Percentiles rank a stretch among this genome's conserved stretches.
Conservation (phyloP, 805 yeast species). For the Sugiyamaella smithiae region DNA sequence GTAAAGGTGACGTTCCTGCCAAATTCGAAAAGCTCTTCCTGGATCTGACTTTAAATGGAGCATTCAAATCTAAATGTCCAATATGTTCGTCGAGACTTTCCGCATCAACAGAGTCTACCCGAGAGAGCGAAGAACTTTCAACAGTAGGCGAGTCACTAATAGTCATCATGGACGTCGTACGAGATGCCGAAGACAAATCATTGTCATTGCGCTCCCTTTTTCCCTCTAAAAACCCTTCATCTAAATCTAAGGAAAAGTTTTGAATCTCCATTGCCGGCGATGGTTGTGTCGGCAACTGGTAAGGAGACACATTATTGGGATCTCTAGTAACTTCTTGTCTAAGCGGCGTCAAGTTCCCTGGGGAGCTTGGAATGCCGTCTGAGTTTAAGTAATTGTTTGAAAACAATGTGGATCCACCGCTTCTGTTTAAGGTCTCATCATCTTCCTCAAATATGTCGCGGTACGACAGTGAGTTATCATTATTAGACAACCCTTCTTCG, state of each 20-base stretch:
- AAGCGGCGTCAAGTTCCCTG: conserved; percentile 5
- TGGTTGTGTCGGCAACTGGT: conserved; percentile 18
- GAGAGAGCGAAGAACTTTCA: not conserved
- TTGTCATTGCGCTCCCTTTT: not conserved
- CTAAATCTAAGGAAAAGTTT: conserved; percentile 10
- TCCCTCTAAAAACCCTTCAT: not conserved
- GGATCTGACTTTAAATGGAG: conserved; percentile 33
- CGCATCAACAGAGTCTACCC: not conserved
- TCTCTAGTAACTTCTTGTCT: not conserved
- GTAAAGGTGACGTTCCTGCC: conserved; percentile 12
- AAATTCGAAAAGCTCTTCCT: conserved; percentile 21
- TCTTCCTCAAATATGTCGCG: conserved; percentile 23
- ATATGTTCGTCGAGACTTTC: conserved; percentile 5
- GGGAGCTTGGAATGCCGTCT: conserved; percentile 40
- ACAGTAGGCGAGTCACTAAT: not conserved
- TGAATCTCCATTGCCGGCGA: conserved; percentile 6
- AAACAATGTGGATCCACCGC: conserved; percentile 29
- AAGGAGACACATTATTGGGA: conserved; percentile 17
- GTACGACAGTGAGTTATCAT: not conserved
- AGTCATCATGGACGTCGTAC: not conserved
- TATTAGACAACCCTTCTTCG: not conserved
- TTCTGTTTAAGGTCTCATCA: conserved; percentile 14
- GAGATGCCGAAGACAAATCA: not conserved
- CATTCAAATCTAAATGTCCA: conserved; percentile 31
- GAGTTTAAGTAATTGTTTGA: conserved; percentile 42